Evolutionary conservation across 306 rosid genomes (phyloP).

Genomic region (Cicer bijugum): DNA sequence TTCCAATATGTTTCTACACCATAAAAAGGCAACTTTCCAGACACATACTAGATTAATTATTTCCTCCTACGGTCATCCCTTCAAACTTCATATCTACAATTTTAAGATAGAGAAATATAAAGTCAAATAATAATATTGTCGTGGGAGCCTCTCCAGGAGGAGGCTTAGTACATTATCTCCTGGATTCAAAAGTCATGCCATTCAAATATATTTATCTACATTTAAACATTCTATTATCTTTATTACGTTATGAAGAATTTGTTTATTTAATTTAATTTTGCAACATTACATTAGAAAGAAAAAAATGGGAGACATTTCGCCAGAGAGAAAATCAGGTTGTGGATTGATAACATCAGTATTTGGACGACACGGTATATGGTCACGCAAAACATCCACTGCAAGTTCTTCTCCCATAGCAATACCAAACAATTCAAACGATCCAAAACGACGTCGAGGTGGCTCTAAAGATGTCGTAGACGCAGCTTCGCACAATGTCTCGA

Average conservation of each 20-base stretch:
- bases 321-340: slow-evolving; percentile 68
- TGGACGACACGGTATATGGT: slow-evolving; percentile 53
- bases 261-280: no score
- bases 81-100: slow-evolving; percentile 31
- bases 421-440: slow-evolving; percentile 27
- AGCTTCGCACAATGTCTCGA: slow-evolving; percentile 1
- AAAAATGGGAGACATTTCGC: slow-evolving; percentile 67
- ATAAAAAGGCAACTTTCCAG: no score
- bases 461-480: slow-evolving; percentile 40
- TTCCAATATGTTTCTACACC: no score
- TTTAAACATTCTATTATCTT: background rate
- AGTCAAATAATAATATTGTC: background rate
- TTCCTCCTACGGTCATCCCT: background rate
- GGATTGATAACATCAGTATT: slow-evolving; percentile 72
- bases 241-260: background rate
- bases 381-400: slow-evolving; percentile 47
- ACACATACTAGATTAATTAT: no score
- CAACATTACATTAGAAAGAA: background rate
- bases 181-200: slow-evolving; percentile 33
- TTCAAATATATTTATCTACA: background rate
- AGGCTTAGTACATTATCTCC: slow-evolving; percentile 51
- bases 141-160: slow-evolving; percentile 56
- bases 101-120: slow-evolving; percentile 23
- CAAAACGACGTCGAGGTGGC: slow-evolving; percentile 56
- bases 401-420: slow-evolving; percentile 39